Base-by-base conservation (phyloP, 2,329 filamentous ascomycete species). In the Aspergillus phoenicis region DNA sequence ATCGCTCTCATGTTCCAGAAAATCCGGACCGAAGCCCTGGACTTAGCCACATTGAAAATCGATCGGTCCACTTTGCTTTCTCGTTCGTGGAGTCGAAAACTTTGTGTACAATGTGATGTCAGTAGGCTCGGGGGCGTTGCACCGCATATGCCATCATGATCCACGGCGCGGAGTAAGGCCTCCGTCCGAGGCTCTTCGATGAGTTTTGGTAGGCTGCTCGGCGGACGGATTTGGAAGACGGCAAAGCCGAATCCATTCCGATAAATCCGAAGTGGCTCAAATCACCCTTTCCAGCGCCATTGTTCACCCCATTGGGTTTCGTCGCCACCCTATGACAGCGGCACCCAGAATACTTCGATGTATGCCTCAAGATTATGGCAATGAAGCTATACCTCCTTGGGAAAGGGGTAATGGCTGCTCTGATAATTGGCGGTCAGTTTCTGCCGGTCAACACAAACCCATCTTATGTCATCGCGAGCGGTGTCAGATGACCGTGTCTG, bases 1-100 rank as follows among this genome's bases (percentile, higher is more conserved):
- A 62, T 55, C 52, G 11, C 55, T 61, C 54, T 47, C 38, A 28
- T 28, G 38, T 62, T 62, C 60, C 60, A 65, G 60, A 63, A 62
- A 53, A 45, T 48, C 55, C 36, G 4, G 30, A 33, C 26, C 20
- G 45, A 41, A 41, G 47, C 60, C 60, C 58, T 52, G 55, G 62
- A 53, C 48, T 49, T 47, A 38, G 53, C 51, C 48, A 53, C 43
- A 52, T 53, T 58, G 60, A 49, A 64, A 62, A 58, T 43, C 62
- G 55, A 61, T 64, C 62, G 58, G 51, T 56, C 61, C 58, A 59
- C 60, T 54, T 55, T 33, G 49, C 41, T 24, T 28, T 15, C 20
- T 26, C 49, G 24, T 20, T 30, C 59, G 26, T 52, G 22, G 20
- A 48, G 30, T 53, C 10, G 56, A 41, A 59, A 58, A 56, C 11